Evolutionary conservation across 495 filamentous ascomycete genomes (phyloP).

Genomic region (Penicillium parvum): DNA sequence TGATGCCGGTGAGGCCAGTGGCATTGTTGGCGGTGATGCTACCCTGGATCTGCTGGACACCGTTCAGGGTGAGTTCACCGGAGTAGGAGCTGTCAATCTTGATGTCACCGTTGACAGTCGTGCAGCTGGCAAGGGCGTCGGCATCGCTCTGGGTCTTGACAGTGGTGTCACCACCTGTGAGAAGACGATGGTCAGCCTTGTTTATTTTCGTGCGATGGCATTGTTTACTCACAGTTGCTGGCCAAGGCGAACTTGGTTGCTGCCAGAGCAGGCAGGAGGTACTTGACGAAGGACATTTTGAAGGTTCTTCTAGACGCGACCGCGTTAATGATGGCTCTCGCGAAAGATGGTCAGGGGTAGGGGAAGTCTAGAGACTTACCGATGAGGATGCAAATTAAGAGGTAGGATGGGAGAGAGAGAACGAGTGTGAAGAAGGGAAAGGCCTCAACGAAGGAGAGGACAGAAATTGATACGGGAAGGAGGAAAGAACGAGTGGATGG

Average conservation of each 20-base stretch:
- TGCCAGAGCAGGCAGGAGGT: constrained; percentile 71
- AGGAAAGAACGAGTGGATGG: constrained; percentile 46
- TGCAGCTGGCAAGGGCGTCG: constrained; percentile 59
- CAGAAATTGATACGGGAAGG: constrained; percentile 15
- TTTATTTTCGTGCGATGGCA: neutral
- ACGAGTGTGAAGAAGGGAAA: constrained; percentile 27
- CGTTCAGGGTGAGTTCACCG: constrained; percentile 42
- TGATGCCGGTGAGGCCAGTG: constrained; percentile 51
- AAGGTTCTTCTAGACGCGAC: constrained; percentile 15
- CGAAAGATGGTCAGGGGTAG: neutral
- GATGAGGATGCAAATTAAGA: constrained; percentile 15
- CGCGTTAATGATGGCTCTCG: constrained; percentile 8
- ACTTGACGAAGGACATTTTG: constrained; percentile 72
- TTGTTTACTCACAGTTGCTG: constrained; percentile 30
- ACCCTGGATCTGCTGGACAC: constrained; percentile 61
- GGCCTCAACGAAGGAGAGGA: constrained; percentile 27
- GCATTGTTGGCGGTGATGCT: constrained; percentile 59
- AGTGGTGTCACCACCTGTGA: constrained; percentile 40
- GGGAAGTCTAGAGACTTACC: constrained; percentile 11
- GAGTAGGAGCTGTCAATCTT: constrained; percentile 53
- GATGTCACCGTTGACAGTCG: constrained; percentile 65
- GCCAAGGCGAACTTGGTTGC: constrained; percentile 61
- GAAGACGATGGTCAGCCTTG: constrained; percentile 2
- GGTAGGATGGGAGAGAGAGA: constrained; percentile 9
- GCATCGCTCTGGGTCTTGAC: constrained; percentile 71